Conservation (phyloP, 495 filamentous ascomycete genomes). For the Hypoxylon fragiforme region DNA sequence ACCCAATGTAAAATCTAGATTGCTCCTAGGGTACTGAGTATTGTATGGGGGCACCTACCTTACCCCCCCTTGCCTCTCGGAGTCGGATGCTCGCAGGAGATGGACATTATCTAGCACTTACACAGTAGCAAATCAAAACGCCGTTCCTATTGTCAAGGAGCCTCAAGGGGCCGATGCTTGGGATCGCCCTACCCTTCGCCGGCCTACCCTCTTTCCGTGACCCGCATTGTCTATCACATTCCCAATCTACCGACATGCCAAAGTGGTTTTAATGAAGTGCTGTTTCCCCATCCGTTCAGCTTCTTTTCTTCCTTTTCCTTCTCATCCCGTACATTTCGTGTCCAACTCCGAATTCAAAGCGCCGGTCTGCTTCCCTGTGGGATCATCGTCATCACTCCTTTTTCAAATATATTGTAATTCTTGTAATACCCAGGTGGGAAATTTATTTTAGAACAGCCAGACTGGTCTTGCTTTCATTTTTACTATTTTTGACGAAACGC, state of each 20-base stretch:
- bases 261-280: slow-evolving; percentile 35
- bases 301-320: slow-evolving; percentile 30
- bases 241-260: slow-evolving; percentile 14
- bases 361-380: slow-evolving; percentile 59
- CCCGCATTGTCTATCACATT: slow-evolving; percentile 34
- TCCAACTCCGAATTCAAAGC: slow-evolving; percentile 51
- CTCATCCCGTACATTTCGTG: slow-evolving; percentile 42
- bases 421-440: slow-evolving; percentile 49
- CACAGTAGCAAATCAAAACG: slow-evolving; percentile 17
- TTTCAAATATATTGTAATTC: slow-evolving; percentile 45
- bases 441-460: slow-evolving; percentile 49
- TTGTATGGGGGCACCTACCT: no score
- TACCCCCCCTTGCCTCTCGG: slow-evolving; percentile 27
- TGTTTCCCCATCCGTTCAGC: slow-evolving; percentile 44
- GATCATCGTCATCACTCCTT: slow-evolving; percentile 48
- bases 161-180: slow-evolving; percentile 31
- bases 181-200: slow-evolving; percentile 32
- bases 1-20: slow-evolving; percentile 28
- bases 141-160: slow-evolving; percentile 24
- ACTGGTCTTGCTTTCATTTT: slow-evolving; percentile 50
- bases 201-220: slow-evolving; percentile 39
- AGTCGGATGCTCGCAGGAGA: slow-evolving; percentile 29
- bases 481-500: slow-evolving; percentile 9
- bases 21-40: slow-evolving; percentile 16
- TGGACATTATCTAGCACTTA: background rate